Percentiles rank a stretch among this genome's conserved stretches.
Evolutionary conservation across 169 alveolate genomes (phyloP).

Genomic region (Plasmodium gaboni): DNA sequence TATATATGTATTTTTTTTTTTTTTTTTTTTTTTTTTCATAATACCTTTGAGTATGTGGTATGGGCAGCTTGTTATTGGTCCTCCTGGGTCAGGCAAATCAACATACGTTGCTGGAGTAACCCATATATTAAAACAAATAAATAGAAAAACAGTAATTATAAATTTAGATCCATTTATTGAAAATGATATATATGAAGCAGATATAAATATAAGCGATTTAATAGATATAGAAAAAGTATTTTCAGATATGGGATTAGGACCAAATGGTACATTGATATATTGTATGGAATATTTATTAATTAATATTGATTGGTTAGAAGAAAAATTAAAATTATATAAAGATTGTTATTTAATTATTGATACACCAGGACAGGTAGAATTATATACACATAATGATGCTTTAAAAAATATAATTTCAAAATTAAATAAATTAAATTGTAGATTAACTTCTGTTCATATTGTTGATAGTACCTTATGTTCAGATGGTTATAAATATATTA

Average conservation of each 20-base stretch:
- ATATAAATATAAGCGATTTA: constrained; percentile 92
- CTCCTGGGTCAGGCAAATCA: constrained; percentile 97
- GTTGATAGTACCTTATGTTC: constrained; percentile 94
- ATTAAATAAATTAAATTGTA: constrained; percentile 83
- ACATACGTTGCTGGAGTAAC: constrained; percentile 94
- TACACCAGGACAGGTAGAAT: constrained; percentile 97
- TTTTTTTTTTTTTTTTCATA: neutral
- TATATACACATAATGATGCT: constrained; percentile 94
- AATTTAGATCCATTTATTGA: constrained; percentile 93
- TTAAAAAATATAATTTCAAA: constrained; percentile 87
- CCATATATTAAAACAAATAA: constrained; percentile 87
- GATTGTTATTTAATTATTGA: constrained; percentile 94
- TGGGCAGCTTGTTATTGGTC: constrained; percentile 95
- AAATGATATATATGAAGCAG: constrained; percentile 91
- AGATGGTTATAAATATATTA: constrained; percentile 92
- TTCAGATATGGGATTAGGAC: constrained; percentile 92
- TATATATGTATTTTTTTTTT: neutral
- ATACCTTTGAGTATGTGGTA: constrained; percentile 74
- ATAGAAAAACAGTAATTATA: constrained; percentile 86
- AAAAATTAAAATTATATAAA: constrained; percentile 75
- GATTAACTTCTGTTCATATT: constrained; percentile 83
- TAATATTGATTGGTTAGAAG: constrained; percentile 94
- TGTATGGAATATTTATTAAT: constrained; percentile 94
- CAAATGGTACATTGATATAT: constrained; percentile 95
- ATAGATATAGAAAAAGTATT: constrained; percentile 91